phyloP scores from a whole-genome alignment of 2,329 filamentous ascomycete genomes.

The Nemania bipapillata region DNA sequence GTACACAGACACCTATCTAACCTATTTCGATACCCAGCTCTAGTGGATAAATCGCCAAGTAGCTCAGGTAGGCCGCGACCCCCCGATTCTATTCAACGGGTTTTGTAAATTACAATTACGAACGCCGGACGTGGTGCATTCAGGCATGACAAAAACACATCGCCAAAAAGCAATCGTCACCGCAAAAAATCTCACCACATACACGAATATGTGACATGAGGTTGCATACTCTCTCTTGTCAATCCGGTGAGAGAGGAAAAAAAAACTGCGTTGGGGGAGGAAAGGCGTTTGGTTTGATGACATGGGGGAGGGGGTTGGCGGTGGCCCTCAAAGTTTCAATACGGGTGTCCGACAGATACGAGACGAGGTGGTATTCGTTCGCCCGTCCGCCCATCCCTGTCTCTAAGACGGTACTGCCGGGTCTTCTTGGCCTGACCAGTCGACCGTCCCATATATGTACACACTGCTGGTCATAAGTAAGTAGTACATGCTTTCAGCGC shows the following conservation, averaged over 20 bases:
- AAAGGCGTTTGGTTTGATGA: too few relatives aligned
- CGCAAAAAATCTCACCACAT: not conserved
- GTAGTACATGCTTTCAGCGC: not conserved
- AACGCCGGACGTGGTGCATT: not conserved
- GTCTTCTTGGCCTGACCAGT: not conserved
- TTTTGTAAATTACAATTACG: not conserved
- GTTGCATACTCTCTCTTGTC: not conserved
- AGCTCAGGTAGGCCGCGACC: not conserved
- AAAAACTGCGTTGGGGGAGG: not conserved
- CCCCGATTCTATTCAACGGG: not conserved
- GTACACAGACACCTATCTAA: not conserved
- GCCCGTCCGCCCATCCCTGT: conserved; percentile 10
- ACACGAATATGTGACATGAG: not conserved
- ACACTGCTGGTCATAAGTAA: too few relatives aligned
- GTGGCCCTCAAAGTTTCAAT: conserved; percentile 17
- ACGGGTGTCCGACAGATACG: conserved; percentile 24
- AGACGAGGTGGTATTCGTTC: conserved; percentile 16
- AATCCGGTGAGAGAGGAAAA: conserved; percentile 7
- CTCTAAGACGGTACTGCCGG: not conserved
- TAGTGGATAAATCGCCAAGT: not conserved
- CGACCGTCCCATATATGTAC: too few relatives aligned
- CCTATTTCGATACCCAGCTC: not conserved
- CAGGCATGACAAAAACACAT: not conserved
- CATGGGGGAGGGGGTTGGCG: conserved; percentile 12
- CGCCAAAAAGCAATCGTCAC: not conserved